Conservation (phyloP, 2,329 filamentous ascomycete species). For the Pseudogymnoascus sp. region DNA sequence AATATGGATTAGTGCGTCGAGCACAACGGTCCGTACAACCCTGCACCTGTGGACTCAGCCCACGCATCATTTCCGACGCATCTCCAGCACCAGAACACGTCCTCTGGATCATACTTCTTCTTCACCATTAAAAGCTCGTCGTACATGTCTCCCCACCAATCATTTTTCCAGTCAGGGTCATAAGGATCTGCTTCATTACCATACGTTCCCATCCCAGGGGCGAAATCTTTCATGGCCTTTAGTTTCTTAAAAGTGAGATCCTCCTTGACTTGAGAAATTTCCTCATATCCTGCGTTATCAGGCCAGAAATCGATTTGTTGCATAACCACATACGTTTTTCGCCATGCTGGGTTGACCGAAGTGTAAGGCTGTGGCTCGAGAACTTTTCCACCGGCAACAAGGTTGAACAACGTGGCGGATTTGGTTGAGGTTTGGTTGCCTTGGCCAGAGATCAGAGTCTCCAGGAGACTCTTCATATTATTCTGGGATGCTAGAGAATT, state of each 20-base stretch:
- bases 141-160: constrained; percentile 17
- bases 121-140: constrained; percentile 22
- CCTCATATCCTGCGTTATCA: constrained; percentile 10
- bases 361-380: constrained; percentile 5
- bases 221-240: constrained; percentile 16
- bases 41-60: no score
- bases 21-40: no score
- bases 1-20: no score
- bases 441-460: no score
- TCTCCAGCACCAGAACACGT: constrained; percentile 24
- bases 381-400: not conserved
- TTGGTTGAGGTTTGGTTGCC: not conserved
- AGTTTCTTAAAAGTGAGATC: constrained; percentile 1
- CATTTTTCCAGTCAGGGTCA: constrained; percentile 16
- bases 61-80: no score
- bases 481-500: no score
- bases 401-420: not conserved
- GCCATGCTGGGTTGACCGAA: constrained; percentile 7
- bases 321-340: constrained; percentile 5
- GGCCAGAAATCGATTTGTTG: constrained; percentile 10
- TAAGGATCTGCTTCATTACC: constrained; percentile 26
- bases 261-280: constrained; percentile 10
- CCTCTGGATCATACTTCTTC: constrained; percentile 21
- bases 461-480: no score
- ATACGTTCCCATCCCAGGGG: constrained; percentile 12